These are phyloP conservation scores for Neostapfia colusana DNA, from an alignment of 176 grass and related monocot species.

Conservation along the genomic window DNA sequence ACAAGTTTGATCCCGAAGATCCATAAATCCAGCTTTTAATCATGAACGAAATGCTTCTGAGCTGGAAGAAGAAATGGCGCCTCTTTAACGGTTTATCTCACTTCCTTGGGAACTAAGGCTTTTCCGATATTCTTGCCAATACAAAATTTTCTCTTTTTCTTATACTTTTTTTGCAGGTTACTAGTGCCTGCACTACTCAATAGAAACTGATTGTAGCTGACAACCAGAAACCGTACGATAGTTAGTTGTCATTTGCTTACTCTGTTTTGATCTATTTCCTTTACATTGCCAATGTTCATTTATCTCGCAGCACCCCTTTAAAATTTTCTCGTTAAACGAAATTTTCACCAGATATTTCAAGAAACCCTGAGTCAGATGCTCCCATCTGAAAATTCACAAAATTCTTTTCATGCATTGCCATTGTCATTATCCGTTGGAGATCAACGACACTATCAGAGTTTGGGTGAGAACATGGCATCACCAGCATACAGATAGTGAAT, in stretches of 20 bases:
- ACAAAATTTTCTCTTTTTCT: neutral
- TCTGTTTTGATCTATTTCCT: neutral
- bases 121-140: too few species aligned
- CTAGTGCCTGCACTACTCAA: neutral
- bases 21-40: neutral
- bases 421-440: neutral
- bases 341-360: neutral
- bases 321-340: neutral
- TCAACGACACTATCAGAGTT: neutral
- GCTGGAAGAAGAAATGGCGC: neutral
- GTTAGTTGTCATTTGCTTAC: neutral
- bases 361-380: neutral
- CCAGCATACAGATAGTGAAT: neutral
- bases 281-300: neutral
- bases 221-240: neutral
- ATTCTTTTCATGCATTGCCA: neutral
- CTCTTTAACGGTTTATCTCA: too few species aligned
- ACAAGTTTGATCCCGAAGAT: neutral
- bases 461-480: neutral
- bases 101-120: too few species aligned
- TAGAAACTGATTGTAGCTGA: neutral
- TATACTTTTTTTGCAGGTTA: neutral
- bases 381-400: neutral
- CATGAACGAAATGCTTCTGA: neutral
- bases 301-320: neutral